Evolutionary conservation across 1,284 basidiomycete genomes (phyloP).

Genomic region (Marasmius fiardii): DNA sequence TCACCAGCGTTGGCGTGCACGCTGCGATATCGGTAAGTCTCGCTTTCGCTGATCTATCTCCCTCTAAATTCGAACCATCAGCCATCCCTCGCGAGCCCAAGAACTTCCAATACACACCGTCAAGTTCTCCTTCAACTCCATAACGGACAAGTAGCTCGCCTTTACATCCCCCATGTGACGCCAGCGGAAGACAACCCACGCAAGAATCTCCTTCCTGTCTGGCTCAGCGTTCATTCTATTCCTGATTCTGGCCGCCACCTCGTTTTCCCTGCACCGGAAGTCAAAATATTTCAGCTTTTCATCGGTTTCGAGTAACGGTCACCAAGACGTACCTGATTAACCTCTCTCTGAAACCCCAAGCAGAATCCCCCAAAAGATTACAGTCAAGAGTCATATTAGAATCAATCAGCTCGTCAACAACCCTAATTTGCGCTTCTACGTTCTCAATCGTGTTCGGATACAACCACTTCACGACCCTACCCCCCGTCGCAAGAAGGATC

Average conservation of each 20-base stretch:
- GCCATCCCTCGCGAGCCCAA: not conserved
- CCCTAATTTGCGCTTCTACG: not conserved
- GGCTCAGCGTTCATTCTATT: not conserved
- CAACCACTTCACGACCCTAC: too few species aligned
- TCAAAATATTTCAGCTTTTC: too few species aligned
- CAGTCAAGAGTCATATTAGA: not conserved
- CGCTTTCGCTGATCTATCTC: not conserved
- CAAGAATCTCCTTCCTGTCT: not conserved
- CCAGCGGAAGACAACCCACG: not conserved
- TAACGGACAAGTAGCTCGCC: not conserved
- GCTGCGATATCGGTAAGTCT: too few species aligned
- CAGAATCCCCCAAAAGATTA: not conserved
- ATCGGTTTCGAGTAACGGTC: too few species aligned
- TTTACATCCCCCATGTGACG: not conserved
- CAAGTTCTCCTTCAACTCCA: not conserved
- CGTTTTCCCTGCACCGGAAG: too few species aligned
- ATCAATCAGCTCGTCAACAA: not conserved
- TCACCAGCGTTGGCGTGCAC: too few species aligned
- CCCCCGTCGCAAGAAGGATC: too few species aligned
- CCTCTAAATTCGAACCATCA: not conserved
- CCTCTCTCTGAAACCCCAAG: not conserved
- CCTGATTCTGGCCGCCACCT: not conserved
- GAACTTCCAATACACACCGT: too few species aligned
- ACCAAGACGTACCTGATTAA: not conserved
- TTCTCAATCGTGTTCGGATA: too few species aligned